Conservation (phyloP, 768 basidiomycete genomes). For the Mycena albidolilacea region DNA sequence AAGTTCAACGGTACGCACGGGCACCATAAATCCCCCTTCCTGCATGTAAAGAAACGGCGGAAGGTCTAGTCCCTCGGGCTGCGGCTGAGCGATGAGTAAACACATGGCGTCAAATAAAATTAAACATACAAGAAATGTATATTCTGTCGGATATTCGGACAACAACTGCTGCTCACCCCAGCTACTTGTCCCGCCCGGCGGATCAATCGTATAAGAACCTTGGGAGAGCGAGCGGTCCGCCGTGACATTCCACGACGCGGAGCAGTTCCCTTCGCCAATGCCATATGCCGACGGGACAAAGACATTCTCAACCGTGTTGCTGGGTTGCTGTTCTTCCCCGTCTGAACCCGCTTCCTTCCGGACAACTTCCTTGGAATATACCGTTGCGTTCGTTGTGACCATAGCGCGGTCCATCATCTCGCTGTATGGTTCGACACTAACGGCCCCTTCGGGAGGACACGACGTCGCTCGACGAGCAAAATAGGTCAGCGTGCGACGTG, state of each 20-base stretch:
- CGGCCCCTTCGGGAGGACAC: slow-evolving; percentile 31
- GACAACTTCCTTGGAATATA: background rate
- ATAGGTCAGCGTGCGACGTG: slow-evolving; percentile 33
- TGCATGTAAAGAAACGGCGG: background rate
- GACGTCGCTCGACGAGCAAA: slow-evolving; percentile 36
- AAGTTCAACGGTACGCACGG: background rate
- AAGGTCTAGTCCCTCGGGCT: background rate
- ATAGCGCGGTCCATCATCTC: slow-evolving; percentile 29
- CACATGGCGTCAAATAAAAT: background rate
- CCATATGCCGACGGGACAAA: slow-evolving; percentile 19
- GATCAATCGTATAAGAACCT: slow-evolving; percentile 12
- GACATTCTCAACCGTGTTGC: slow-evolving; percentile 7
- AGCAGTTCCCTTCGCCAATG: background rate
- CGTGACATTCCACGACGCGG: slow-evolving; percentile 3
- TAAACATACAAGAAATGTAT: slow-evolving; percentile 1
- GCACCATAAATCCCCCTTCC: slow-evolving; percentile 1
- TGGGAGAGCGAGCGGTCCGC: slow-evolving; percentile 15
- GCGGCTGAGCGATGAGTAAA: background rate
- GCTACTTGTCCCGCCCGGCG: slow-evolving; percentile 26
- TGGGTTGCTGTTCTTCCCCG: background rate
- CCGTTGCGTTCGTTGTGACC: slow-evolving; percentile 16
- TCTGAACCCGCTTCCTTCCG: background rate
- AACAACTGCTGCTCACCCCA: slow-evolving; percentile 17
- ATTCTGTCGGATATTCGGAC: slow-evolving; percentile 6
- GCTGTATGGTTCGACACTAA: slow-evolving; percentile 33